phyloP scores from a whole-genome alignment of 176 grass and related monocot species.

The Bonia amplexicaulis region DNA sequence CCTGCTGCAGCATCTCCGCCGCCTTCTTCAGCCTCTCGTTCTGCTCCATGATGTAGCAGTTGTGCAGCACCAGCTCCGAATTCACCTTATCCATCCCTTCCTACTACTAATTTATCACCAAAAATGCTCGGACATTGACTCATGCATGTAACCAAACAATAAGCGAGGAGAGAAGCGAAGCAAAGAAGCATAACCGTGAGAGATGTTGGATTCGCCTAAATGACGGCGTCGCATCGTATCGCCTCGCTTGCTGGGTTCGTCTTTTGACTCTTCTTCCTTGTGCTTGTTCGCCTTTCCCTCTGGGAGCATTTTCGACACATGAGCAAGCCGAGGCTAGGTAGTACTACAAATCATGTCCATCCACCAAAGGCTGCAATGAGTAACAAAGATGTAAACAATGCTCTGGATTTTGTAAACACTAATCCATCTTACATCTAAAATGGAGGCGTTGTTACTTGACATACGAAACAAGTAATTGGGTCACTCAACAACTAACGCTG shows the following conservation, averaged over 20 bases:
- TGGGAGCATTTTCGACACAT: neutral
- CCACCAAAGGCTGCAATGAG: too few species aligned
- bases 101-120: neutral
- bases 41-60: conserved; percentile 22
- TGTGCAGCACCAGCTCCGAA: conserved; percentile 5
- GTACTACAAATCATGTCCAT: too few species aligned
- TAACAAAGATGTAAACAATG: neutral
- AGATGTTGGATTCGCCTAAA: neutral
- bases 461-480: neutral
- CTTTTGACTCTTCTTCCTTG: neutral
- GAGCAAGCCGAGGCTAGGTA: too few species aligned
- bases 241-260: neutral
- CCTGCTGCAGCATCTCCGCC: conserved; percentile 15
- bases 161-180: neutral
- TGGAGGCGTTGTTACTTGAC: neutral
- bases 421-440: neutral
- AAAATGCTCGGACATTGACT: neutral
- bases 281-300: neutral
- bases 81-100: conserved; percentile 12
- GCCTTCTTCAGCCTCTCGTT: conserved; percentile 29
- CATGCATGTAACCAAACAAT: neutral
- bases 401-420: neutral
- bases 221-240: neutral
- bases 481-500: neutral
- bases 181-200: neutral